Base-by-base conservation (phyloP, 352 stramenopile genomes). In the Pythium pyrilobum region DNA sequence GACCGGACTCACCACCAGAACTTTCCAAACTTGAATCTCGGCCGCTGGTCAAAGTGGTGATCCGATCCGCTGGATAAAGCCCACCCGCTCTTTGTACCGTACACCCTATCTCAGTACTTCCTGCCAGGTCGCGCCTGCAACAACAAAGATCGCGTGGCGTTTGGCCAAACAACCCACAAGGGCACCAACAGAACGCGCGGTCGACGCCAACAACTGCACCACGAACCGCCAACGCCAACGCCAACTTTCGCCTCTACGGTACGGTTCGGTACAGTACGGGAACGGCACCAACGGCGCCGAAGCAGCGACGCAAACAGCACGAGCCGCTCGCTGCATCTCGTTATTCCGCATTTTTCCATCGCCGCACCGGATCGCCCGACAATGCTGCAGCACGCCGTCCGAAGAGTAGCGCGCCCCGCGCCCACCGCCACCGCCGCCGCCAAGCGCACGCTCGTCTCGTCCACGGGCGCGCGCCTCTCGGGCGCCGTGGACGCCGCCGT, bases 71-170 rank as follows among this genome's bases (percentile, higher is more conserved):
- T 38, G 3, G 16, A 24, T 4, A 15, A 43, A 43, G 5, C 37
- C 37, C 15, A 23, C 37, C 37, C 15, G 37, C 11, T 18, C 12
- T 21, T 23, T 25, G 4, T 18, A 8, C 32, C n/a, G 8, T 25
- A 5, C 34, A 41, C 6, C 16, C 8, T 56, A 62, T 12, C 5
- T 40, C 20, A 62, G 52, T 60, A 53, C 33, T 43, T 57, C n/a
- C 27, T 20, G 13, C 49, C 28, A 48, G 31, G 21, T 39, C 13
- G 51, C 34, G 28, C 37, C 37, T 16, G 7, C n/a, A 10, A 8
- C 25, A 51, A 45, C 47, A 61, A 64, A 64, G 56, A 64, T 64
- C 56, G 56, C 31, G 48, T 32, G 55, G 55, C 56, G 56, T 64
- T 64, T 64, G 56, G 48, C 56, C 56, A 64, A 64, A 64, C 56